Base-by-base conservation (phyloP, 345 rosid genomes). In the Citrus unshiu region DNA sequence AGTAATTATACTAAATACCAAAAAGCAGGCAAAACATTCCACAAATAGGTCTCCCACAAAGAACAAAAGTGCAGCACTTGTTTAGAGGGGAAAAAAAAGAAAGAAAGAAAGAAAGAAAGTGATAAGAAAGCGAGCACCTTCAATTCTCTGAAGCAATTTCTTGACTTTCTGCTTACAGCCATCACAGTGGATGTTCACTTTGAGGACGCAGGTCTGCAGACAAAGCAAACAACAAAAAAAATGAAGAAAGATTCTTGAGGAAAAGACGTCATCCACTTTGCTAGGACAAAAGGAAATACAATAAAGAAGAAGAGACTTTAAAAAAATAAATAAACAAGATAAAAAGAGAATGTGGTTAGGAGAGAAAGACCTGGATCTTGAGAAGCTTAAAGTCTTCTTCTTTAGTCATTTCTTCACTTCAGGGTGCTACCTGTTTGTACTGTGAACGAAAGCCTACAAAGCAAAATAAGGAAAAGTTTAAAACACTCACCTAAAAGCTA, bases 151-250 rank as follows among this genome's bases (percentile, higher is more conserved):
- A 66, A 93, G 92, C 49, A 90, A 85, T 83, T 93, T 93, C 90
- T 90, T 93, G 78, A 93, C 98, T 83, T 90, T 90, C 78, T 88
- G 89, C 87, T 87, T 92, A 86, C 98, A 93, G 22, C 98, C 98
- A 80, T 90, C 93, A 75, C 98, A 93, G 56, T 93, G 96, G 13
- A 93, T 90, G 87, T 82, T 92, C 80, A 93, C 98, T 88, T 84
- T 90, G 43, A 93, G 94, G 76, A 90, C 86, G 84, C 79, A 90
- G 39, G 90, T 92, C 98, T 92, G 91, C 19, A 54, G 46, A 46
- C 5, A 74, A 69, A 54, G 60, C 16, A 68, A 73, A 75, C 60
- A 80, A 49, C 58, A 77, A 74, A 74, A 34, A 61, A 21, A 18
- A 22, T 37, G 74, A 78, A 60, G 25, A 68, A 71, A 79, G 75